Evolutionary conservation across 371 early-diverging fungal genomes (phyloP), one percentile per base, ranked within the genome.

Genomic region (Capillidium heterosporum): DNA sequence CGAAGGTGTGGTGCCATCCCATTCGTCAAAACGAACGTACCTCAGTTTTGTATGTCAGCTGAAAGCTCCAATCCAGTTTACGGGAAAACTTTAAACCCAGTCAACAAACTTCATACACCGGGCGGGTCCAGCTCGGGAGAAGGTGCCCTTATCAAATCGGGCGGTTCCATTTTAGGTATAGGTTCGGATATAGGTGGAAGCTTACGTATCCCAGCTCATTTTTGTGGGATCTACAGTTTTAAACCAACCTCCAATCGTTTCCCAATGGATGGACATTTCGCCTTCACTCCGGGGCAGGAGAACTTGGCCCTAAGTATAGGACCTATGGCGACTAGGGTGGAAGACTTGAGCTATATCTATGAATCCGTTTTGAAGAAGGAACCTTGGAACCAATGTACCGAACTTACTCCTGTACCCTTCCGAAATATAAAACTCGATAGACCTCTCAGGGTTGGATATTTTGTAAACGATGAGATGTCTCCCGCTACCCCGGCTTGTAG

Each of bases 101-200:
- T 29, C 39, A 59, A 59, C 29, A 28, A 11, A 27, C 17, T 42
- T 1, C 23, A 43, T 27, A 43, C 59, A 24, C 19, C 53, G 8
- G 59, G 59, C 27, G 59, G 59, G 17, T 41, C 42, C 39, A 51
- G 44, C 32, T 26, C 47, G 10, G 59, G 59, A 23, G 59, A 59
- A 24, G 59, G 59, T 44, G 47, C 59, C 8, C 24, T 59, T 5
- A 26, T 59, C 21, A 48, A 24, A 11, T 26, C 23, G 15, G 15
- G 29, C 17, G 59, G 42, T 5, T 32, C 35, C 19, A 11, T 40
- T 10, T 29, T 59, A 19, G 59, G 59, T 53, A 40, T 59, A 27
- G 59, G 49, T 1, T 15, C 17, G 10, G 49, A 49, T 49, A 27
- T 49, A 8, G 49, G 49, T 29, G 49, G 49, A 27, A 28, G 29